Conservation (phyloP, 305 asterid genomes). For the Coffea humblotiana region DNA sequence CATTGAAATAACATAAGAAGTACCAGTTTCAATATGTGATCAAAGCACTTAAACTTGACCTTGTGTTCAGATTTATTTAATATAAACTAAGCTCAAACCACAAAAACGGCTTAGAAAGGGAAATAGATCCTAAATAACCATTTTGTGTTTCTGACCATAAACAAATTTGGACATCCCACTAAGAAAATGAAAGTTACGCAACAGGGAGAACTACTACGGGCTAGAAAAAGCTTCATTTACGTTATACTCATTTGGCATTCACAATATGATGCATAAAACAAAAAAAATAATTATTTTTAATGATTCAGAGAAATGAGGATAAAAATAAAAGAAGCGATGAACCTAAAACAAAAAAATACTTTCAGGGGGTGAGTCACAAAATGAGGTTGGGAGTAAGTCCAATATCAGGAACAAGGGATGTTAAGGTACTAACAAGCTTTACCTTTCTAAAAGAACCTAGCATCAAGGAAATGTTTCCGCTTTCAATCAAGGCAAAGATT, state of each 20-base stretch:
- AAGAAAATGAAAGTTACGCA: neutral
- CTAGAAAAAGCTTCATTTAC: neutral
- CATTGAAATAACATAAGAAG: neutral
- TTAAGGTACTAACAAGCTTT: conserved; percentile 16
- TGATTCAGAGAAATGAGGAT: neutral
- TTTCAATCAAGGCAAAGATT: conserved; percentile 84
- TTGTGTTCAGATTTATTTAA: too few species aligned
- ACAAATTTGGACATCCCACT: neutral
- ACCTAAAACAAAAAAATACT: neutral
- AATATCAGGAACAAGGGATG: conserved; percentile 6
- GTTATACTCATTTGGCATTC: neutral
- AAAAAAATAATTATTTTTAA: neutral
- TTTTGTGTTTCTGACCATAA: too few species aligned
- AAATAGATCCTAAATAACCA: neutral
- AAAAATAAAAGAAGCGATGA: neutral
- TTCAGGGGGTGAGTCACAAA: neutral
- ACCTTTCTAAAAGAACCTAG: conserved; percentile 86
- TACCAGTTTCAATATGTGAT: neutral
- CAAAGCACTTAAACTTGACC: neutral
- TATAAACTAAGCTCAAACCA: neutral
- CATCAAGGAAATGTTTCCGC: conserved; percentile 88
- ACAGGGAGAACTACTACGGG: neutral
- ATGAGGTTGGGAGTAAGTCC: conserved; percentile 1
- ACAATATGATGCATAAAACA: neutral
- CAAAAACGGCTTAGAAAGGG: neutral